These are phyloP conservation scores for Exophiala alcalophila DNA, from an alignment of 2,329 filamentous ascomycete genomes.

Conservation along the genomic window DNA sequence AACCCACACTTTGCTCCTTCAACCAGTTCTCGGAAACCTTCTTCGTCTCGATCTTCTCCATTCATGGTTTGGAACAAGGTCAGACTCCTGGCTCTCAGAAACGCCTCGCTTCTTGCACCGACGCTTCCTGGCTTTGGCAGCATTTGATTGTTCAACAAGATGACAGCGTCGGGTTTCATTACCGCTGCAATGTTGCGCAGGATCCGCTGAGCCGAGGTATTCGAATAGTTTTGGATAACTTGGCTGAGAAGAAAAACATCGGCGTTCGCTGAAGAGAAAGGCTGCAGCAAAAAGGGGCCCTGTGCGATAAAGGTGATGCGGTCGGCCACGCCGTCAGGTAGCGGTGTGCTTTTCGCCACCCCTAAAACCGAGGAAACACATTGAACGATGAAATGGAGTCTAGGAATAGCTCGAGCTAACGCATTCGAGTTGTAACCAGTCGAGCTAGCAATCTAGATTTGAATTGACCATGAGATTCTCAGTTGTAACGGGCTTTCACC, in stretches of 20 bases:
- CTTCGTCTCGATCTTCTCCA: constrained; percentile 36
- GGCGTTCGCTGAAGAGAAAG: constrained; percentile 26
- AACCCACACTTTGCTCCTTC: constrained; percentile 29
- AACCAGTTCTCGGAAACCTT: constrained; percentile 36
- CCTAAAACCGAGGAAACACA: constrained; percentile 42
- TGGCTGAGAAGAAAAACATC: constrained; percentile 37
- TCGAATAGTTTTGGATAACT: constrained; percentile 40
- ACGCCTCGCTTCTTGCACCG: constrained; percentile 24
- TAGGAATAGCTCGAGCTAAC: constrained; percentile 52
- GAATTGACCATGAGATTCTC: background rate
- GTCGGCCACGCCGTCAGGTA: constrained; percentile 4
- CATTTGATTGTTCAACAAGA: constrained; percentile 37
- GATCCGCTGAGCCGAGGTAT: constrained; percentile 36
- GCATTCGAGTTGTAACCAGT: constrained; percentile 57
- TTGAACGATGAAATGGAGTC: constrained; percentile 54
- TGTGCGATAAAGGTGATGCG: constrained; percentile 31
- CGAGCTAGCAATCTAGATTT: constrained; percentile 50
- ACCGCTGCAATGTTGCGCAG: constrained; percentile 35
- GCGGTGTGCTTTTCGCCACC: constrained; percentile 4
- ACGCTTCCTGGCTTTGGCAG: constrained; percentile 34
- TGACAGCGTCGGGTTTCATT: constrained; percentile 29
- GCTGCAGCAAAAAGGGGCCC: constrained; percentile 38
- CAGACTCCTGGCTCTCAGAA: constrained; percentile 36
- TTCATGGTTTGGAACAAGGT: constrained; percentile 40
- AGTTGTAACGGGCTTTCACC: background rate